Evolutionary conservation across 495 filamentous ascomycete species (phyloP).

Genomic region (Penicillium bovifimosum): DNA sequence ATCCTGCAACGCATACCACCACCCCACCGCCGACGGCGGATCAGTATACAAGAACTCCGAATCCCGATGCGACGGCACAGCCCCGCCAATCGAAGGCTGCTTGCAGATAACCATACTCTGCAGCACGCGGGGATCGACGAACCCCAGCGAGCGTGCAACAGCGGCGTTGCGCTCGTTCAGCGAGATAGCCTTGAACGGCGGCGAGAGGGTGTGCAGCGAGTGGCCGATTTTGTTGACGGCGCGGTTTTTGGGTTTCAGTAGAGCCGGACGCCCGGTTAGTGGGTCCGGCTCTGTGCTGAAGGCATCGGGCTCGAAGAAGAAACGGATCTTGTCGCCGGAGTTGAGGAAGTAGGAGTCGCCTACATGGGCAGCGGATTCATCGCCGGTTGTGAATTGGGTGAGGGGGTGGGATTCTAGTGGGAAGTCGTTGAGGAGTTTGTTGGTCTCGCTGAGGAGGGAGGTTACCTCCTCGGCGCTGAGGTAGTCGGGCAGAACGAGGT

Average conservation of each 20-base stretch:
- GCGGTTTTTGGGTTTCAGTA: conserved; percentile 68
- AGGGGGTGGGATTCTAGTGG: conserved; percentile 75
- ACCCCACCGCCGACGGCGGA: conserved; percentile 84
- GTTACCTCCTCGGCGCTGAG: conserved; percentile 58
- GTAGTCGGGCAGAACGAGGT: conserved; percentile 79
- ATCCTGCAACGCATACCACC: conserved; percentile 95
- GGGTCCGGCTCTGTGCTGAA: conserved; percentile 38
- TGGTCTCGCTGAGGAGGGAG: conserved; percentile 67
- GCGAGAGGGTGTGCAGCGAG: conserved; percentile 70
- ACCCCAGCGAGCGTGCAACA: conserved; percentile 68
- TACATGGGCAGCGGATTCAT: conserved; percentile 55
- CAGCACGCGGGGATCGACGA: conserved; percentile 66
- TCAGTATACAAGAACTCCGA: conserved; percentile 88
- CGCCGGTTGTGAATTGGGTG: conserved; percentile 85
- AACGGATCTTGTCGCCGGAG: conserved; percentile 84
- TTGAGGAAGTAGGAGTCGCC: conserved; percentile 93
- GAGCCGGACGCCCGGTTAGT: conserved; percentile 34
- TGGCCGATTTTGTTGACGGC: conserved; percentile 98
- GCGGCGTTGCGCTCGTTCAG: conserved; percentile 49
- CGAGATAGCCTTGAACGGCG: conserved; percentile 62
- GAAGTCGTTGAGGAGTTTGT: conserved; percentile 68
- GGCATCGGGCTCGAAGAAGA: conserved; percentile 89
- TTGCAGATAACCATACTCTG: conserved; percentile 99
- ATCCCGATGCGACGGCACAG: conserved; percentile 85
- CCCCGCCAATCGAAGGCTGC: conserved; percentile 89